phyloP scores from a whole-genome alignment of 345 rosid genomes.

The Corchorus capsularis region DNA sequence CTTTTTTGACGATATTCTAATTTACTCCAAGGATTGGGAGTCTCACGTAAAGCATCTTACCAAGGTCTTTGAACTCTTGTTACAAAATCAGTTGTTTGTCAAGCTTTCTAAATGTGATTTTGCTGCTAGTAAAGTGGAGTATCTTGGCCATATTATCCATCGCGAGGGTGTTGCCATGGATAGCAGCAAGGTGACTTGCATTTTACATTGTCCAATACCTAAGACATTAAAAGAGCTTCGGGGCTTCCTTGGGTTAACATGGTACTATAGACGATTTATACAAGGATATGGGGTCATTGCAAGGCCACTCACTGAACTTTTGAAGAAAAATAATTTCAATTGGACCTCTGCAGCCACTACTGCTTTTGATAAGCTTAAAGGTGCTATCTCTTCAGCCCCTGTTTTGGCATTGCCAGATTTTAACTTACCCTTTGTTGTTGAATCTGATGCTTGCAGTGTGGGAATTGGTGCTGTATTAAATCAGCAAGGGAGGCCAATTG shows the following conservation, averaged over 20 bases:
- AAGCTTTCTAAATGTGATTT: no score
- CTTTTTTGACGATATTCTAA: no score
- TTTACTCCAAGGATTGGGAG: no score
- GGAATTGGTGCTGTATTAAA: neutral
- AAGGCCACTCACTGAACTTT: neutral
- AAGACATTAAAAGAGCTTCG: neutral
- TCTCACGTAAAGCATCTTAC: no score
- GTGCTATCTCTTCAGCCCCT: neutral
- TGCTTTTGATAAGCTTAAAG: neutral
- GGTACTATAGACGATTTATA: neutral
- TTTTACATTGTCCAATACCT: neutral
- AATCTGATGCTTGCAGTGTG: neutral
- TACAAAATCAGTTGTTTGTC: no score
- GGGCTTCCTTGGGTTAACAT: neutral
- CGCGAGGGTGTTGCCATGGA: no score
- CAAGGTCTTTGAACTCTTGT: no score
- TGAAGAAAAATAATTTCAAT: neutral
- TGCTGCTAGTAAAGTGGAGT: no score
- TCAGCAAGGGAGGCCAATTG: neutral
- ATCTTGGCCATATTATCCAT: no score
- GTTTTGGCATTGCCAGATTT: neutral
- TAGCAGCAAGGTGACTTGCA: no score
- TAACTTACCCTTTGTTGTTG: neutral
- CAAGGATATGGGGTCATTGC: neutral
- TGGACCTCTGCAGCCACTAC: neutral